Conservation (phyloP, 2,329 filamentous ascomycete species). For the Ophiostoma ulmi region DNA sequence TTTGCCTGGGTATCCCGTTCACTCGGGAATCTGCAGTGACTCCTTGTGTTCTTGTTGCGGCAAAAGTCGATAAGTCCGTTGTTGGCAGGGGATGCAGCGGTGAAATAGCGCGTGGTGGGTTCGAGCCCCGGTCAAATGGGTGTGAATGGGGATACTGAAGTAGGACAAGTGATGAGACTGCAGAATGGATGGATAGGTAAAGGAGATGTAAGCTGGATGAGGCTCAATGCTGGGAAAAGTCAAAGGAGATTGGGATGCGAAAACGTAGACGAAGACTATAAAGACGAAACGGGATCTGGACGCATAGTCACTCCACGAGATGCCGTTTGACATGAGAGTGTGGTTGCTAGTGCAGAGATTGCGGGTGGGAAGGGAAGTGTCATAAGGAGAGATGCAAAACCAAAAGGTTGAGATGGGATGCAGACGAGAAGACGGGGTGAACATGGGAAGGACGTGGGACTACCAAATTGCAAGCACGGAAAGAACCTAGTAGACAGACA, state of each 20-base stretch:
- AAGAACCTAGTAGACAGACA: not conserved
- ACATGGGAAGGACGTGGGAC: not conserved
- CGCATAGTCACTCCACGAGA: no score
- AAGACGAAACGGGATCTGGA: no score
- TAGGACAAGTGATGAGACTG: not conserved
- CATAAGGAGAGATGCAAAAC: not conserved
- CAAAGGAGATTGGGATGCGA: no score
- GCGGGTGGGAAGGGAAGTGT: not conserved
- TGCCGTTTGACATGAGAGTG: no score
- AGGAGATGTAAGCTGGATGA: not conserved
- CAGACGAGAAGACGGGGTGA: not conserved
- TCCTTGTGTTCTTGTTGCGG: constrained; percentile 4
- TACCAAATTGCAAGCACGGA: not conserved
- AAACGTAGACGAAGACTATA: no score
- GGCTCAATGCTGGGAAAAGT: no score
- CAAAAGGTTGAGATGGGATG: not conserved
- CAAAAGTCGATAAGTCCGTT: constrained; percentile 1
- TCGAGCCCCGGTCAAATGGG: not conserved
- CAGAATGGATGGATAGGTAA: not conserved
- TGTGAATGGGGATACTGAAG: not conserved
- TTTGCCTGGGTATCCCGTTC: constrained; percentile 6
- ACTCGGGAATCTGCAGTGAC: constrained; percentile 9
- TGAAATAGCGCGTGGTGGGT: constrained; percentile 7
- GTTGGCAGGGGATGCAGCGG: not conserved
- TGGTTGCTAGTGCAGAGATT: not conserved